Evolutionary conservation across 306 rosid species (phyloP), one percentile per base, ranked within the genome.

Genomic region (Lagenaria siceraria): DNA sequence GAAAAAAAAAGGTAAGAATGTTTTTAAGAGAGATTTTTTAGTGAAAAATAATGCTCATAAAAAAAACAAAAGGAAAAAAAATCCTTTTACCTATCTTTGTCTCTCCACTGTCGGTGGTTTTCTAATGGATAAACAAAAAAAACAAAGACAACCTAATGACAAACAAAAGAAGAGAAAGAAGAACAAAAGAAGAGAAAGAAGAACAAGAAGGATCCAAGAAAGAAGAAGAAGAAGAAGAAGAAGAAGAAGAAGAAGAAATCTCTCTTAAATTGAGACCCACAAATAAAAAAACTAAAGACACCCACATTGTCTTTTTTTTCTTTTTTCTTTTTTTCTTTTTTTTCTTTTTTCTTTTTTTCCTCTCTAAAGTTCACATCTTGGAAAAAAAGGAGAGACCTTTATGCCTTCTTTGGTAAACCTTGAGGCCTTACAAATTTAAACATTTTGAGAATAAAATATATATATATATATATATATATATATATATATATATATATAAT

Each of bases 281-380:
- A 69, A 11, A 36, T 14, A 3, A n/a, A 36, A 29, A 33, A 52
- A 51, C 78, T 14, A 29, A 43, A 53, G 13, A 51, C 51, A 19
- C 21, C 59, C 78, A 75, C 59, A 42, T 18, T 1, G 19, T 72
- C 0, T 49, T 12, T 72, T 19, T 9, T n/a, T 22, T 13, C 8
- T 38, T 10, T 42, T 17, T 19, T 8, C 31, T 5, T 56, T 17
- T 58, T 59, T 77, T 14, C 61, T n/a, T n/a, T n/a, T n/a, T n/a
- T n/a, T 22, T 13, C 8, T 38, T 10, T 42, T 17, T 19, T 8
- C 31, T 5, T 56, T 17, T 58, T 59, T 77, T 14, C 61, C 73
- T 61, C 61, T 77, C 48, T 31, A 77, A 77, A 38, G 19, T 29
- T 73, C 46, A 29, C 77, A 27, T 51, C 46, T 71, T 71, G 56